Percentiles rank a stretch among this genome's conserved stretches.
Evolutionary conservation across 352 stramenopile genomes (phyloP).

Genomic region (Phytophthora idaei): DNA sequence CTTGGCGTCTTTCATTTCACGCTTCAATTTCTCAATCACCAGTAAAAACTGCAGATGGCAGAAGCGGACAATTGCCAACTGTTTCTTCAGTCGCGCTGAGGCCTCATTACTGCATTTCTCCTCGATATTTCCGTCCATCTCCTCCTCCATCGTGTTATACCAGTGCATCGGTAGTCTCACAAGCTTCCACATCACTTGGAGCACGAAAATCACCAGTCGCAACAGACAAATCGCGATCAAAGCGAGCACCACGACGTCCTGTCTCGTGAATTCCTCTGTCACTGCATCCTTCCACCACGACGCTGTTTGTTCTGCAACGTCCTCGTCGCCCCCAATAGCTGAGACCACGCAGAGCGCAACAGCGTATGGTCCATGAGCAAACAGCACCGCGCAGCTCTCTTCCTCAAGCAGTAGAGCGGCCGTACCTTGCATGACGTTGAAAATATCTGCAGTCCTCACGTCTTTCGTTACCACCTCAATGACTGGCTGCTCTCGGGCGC

Average conservation of each 20-base stretch:
- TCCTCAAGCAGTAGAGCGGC: not conserved
- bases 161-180: slow-evolving; percentile 31
- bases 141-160: slow-evolving; percentile 18
- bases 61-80: slow-evolving; percentile 38
- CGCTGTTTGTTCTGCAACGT: slow-evolving; percentile 11
- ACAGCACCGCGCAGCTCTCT: not conserved
- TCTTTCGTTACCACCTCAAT: slow-evolving; percentile 60
- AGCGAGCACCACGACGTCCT: slow-evolving; percentile 50
- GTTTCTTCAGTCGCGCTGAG: slow-evolving; percentile 19
- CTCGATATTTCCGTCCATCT: slow-evolving; percentile 6
- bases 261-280: slow-evolving; percentile 44
- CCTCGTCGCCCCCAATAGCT: slow-evolving; percentile 25
- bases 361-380: slow-evolving; percentile 26
- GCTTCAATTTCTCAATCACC: slow-evolving; percentile 53
- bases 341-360: slow-evolving; percentile 26
- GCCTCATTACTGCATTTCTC: slow-evolving; percentile 3
- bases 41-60: slow-evolving; percentile 54
- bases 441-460: slow-evolving; percentile 57
- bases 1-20: slow-evolving; percentile 38
- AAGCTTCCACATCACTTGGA: slow-evolving; percentile 37
- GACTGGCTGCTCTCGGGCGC: slow-evolving; percentile 40
- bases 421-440: slow-evolving; percentile 56
- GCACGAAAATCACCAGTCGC: slow-evolving; percentile 33
- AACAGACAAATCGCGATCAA: slow-evolving; percentile 42
- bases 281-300: slow-evolving; percentile 47